Base-by-base conservation (phyloP, 208 protist species). In the Crithidia thermophila region DNA sequence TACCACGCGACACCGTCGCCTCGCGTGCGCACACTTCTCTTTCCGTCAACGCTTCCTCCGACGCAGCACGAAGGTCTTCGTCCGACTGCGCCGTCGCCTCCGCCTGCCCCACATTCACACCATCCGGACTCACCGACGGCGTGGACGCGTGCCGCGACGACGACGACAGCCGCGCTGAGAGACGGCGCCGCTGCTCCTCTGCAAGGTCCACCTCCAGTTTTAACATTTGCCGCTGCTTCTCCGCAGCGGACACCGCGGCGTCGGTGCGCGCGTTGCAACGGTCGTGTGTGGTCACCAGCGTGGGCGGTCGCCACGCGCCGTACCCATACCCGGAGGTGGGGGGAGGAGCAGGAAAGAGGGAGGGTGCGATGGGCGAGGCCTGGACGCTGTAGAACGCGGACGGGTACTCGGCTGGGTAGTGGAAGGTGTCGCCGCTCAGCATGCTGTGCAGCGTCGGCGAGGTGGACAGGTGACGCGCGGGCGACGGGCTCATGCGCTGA, bases 211-310 rank as follows among this genome's bases (percentile, higher is more conserved):
- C 30, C 34, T 79, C 72, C 34, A 76, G 46, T 20, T 70, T 34
- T 6, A 82, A 58, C 30, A 67, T 49, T 42, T 52, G 57, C 30
- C 72, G 65, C 33, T 68, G 66, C 60, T 57, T 45, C 53, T 72
- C 72, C 11, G 69, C 69, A 4, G 59, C 55, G 3, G 23, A 6
- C 11, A 63, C 61, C 5, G 53, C 61, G 3, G 43, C 43, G 14
- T 46, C 31, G 0, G 39, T n/a, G 5, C 11, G 23, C 21, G 36
- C 36, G 1, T 4, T n/a, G n/a, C n/a, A n/a, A n/a, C n/a, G n/a
- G n/a, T n/a, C n/a, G n/a, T n/a, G n/a, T n/a, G n/a, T n/a, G n/a
- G n/a, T n/a, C n/a, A n/a, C n/a, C n/a, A n/a, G n/a, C n/a, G n/a
- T n/a, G n/a, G n/a, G n/a, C n/a, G n/a, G n/a, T n/a, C n/a, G 10